Evolutionary conservation across 73 alveolate genomes (phyloP).

Genomic region (Paramecium pentaurelia): DNA sequence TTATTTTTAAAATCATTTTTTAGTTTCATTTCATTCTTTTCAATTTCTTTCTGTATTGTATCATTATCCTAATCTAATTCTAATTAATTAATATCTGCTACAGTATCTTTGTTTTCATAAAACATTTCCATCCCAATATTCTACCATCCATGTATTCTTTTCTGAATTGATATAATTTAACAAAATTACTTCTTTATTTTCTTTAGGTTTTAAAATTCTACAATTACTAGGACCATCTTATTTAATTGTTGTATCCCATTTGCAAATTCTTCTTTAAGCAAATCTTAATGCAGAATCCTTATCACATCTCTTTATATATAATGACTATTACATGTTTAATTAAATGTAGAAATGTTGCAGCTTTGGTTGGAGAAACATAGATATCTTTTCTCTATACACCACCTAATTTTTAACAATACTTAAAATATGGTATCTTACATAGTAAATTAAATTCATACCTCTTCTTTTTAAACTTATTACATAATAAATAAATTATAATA

Average conservation of each 20-base stretch:
- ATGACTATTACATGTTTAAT: background rate
- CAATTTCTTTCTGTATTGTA: background rate
- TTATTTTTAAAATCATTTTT: slow-evolving; percentile 35
- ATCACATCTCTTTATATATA: background rate
- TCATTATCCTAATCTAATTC: slow-evolving; percentile 11
- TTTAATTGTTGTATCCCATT: slow-evolving; percentile 22
- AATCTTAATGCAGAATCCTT: background rate
- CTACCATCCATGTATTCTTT: slow-evolving; percentile 32
- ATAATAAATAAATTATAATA: background rate
- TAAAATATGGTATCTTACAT: slow-evolving; percentile 7
- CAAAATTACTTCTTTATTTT: background rate
- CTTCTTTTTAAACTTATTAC: background rate
- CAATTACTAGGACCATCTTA: slow-evolving; percentile 16
- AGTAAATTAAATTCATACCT: background rate
- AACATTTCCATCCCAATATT: slow-evolving; percentile 11
- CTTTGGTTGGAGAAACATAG: slow-evolving; percentile 30
- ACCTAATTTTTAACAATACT: slow-evolving; percentile 23
- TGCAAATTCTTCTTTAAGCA: slow-evolving; percentile 34
- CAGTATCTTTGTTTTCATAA: slow-evolving; percentile 2
- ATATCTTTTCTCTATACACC: background rate
- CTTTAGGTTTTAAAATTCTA: slow-evolving; percentile 15
- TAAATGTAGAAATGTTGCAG: slow-evolving; percentile 20
- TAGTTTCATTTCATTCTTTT: slow-evolving; percentile 2
- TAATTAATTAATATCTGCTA: slow-evolving; percentile 7
- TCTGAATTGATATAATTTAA: background rate